Evolutionary conservation across 75 land plant genomes (phyloP).

Genomic region (Chamaecyparis obtusa): DNA sequence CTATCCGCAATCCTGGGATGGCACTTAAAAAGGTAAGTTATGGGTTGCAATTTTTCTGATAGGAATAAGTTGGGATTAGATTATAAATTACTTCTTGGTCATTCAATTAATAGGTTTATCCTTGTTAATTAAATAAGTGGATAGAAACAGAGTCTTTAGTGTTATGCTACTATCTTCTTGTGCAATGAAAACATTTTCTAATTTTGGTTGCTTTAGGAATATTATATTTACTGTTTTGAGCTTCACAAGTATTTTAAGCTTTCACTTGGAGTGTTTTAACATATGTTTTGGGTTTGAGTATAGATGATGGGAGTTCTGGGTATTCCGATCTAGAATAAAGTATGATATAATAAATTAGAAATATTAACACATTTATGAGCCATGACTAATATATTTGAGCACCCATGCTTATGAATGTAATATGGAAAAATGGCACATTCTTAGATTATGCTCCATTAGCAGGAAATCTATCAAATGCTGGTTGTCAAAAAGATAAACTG

Average conservation of each 20-base stretch:
- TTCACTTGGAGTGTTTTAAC: neutral
- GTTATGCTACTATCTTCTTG: neutral
- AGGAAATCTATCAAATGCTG: neutral
- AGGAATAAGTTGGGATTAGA: neutral
- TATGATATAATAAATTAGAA: neutral
- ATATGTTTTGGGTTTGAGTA: neutral
- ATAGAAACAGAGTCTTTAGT: neutral
- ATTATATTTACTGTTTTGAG: neutral
- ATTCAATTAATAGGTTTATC: neutral
- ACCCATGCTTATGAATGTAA: neutral
- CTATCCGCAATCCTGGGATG: conserved; percentile 35
- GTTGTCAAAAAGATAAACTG: neutral
- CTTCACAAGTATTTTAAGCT: neutral
- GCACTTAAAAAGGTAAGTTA: conserved; percentile 31
- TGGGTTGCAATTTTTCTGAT: neutral
- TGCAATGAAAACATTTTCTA: neutral
- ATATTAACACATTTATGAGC: neutral
- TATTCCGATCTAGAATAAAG: neutral
- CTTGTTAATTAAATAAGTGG: neutral
- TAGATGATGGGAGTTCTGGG: neutral
- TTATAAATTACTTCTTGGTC: neutral
- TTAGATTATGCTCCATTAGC: neutral
- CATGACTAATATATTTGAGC: neutral
- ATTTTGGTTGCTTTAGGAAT: neutral
- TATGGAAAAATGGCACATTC: neutral